These are phyloP conservation scores for Gymnopilus junonius DNA, from an alignment of 768 basidiomycete genomes.

Conservation along the genomic window DNA sequence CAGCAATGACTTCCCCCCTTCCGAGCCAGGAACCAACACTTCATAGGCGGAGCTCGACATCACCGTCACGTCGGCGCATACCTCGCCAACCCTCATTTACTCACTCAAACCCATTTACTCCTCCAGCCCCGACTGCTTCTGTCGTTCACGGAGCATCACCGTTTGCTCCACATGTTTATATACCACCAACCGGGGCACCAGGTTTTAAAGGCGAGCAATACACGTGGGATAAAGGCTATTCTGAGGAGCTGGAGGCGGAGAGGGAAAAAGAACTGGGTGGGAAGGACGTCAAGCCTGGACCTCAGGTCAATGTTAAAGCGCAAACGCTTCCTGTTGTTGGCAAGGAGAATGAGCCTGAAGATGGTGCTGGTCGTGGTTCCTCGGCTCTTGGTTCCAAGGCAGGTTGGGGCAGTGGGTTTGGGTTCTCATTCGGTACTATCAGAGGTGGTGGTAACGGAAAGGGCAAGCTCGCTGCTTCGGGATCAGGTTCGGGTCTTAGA, in stretches of 20 bases:
- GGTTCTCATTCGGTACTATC: slow-evolving; percentile 21
- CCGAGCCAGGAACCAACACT: not conserved
- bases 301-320: slow-evolving; percentile 2
- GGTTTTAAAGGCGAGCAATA: slow-evolving; percentile 71
- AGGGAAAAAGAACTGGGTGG: slow-evolving; percentile 18
- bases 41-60: slow-evolving; percentile 2
- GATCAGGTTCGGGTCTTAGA: slow-evolving; percentile 5
- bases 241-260: slow-evolving; percentile 50
- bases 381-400: not conserved
- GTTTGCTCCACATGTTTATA: slow-evolving; percentile 46
- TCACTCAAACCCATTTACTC: slow-evolving; percentile 18
- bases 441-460: slow-evolving; percentile 11
- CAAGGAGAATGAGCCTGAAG: not conserved
- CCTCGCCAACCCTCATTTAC: slow-evolving; percentile 18
- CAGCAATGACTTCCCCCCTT: not conserved
- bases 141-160: slow-evolving; percentile 35
- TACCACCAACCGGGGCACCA: slow-evolving; percentile 68
- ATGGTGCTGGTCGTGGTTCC: not conserved
- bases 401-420: slow-evolving; percentile 25
- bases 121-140: slow-evolving; percentile 9
- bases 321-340: slow-evolving; percentile 1
- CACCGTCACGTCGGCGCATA: not conserved
- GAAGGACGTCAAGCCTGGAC: not conserved
- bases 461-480: slow-evolving; percentile 7
- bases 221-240: slow-evolving; percentile 73